phyloP scores from a whole-genome alignment of 805 yeast genomes.

The Candida montana region DNA sequence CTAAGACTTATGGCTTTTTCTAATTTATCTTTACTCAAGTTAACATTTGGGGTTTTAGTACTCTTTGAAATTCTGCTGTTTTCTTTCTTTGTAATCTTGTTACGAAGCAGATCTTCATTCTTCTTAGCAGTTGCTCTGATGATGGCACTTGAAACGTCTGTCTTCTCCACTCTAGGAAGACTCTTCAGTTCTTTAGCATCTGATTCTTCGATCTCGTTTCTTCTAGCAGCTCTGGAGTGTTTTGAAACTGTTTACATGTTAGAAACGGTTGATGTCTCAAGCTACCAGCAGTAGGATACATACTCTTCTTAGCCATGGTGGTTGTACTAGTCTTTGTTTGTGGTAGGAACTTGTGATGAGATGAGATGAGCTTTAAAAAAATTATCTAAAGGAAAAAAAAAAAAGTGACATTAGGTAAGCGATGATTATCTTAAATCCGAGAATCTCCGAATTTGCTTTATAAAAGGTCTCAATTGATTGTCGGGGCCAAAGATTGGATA shows the following conservation, averaged over 20 bases:
- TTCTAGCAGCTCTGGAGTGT: constrained; percentile 73
- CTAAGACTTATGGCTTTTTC: constrained; percentile 47
- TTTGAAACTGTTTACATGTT: constrained; percentile 41
- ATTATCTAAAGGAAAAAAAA: neutral
- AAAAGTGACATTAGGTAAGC: neutral
- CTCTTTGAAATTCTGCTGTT: constrained; percentile 25
- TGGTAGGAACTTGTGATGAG: neutral
- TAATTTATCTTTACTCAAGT: constrained; percentile 32
- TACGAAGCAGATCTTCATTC: constrained; percentile 56
- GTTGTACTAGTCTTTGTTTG: neutral
- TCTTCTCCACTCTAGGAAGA: constrained; percentile 54
- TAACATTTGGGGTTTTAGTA: constrained; percentile 27
- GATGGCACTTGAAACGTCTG: constrained; percentile 57
- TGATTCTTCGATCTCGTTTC: constrained; percentile 46
- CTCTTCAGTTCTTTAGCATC: constrained; percentile 45
- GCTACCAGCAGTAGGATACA: constrained; percentile 8
- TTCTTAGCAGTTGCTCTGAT: constrained; percentile 62
- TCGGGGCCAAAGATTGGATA: too few relatives aligned
- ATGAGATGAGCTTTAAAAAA: constrained; percentile 5
- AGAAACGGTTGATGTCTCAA: too few relatives aligned
- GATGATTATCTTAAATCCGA: neutral
- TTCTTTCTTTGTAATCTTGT: constrained; percentile 42
- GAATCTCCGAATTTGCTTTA: too few relatives aligned
- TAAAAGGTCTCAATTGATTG: too few relatives aligned
- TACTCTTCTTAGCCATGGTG: constrained; percentile 25